Percentiles rank a stretch among this genome's conserved stretches.
Conservation (phyloP, 768 basidiomycete genomes). For the Tulasnella calospora region DNA sequence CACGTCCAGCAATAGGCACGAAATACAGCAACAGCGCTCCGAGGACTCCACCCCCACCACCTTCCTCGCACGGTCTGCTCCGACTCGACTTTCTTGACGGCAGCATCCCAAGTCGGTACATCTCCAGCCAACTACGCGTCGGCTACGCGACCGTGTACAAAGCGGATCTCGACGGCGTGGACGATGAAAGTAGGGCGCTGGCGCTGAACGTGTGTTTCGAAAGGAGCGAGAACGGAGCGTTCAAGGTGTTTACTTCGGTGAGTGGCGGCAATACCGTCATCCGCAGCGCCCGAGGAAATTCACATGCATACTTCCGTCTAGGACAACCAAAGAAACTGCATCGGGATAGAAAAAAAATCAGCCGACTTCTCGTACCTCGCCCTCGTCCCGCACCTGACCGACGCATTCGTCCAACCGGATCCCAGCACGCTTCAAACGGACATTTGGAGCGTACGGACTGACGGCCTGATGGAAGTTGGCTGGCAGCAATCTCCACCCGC, state of each 20-base stretch:
- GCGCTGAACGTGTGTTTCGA: not conserved
- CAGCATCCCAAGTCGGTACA: not conserved
- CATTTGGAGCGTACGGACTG: not conserved
- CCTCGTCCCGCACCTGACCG: not conserved
- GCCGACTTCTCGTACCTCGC: not conserved
- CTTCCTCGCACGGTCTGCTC: not conserved
- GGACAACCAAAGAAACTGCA: not conserved
- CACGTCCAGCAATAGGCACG: not conserved
- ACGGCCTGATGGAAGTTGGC: not conserved
- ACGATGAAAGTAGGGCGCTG: not conserved
- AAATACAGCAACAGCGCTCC: slow-evolving; percentile 2
- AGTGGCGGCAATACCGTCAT: not conserved
- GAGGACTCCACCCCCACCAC: not conserved
- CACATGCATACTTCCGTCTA: not conserved
- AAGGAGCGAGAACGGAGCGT: not conserved
- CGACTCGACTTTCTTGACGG: not conserved
- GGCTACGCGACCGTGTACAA: not conserved
- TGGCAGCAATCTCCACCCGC: not conserved
- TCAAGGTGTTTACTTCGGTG: not conserved
- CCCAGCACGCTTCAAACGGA: not conserved
- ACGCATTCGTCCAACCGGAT: not conserved
- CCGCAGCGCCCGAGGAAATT: not conserved
- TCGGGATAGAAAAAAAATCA: not conserved
- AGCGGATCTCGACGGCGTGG: not conserved
- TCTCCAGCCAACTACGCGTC: not conserved